A percentile compares a stretch with the other conserved stretches of the same genome.
These are phyloP conservation scores for Penicillium sp. DNA, from an alignment of 2,329 filamentous ascomycete species.

Conservation along the genomic window DNA sequence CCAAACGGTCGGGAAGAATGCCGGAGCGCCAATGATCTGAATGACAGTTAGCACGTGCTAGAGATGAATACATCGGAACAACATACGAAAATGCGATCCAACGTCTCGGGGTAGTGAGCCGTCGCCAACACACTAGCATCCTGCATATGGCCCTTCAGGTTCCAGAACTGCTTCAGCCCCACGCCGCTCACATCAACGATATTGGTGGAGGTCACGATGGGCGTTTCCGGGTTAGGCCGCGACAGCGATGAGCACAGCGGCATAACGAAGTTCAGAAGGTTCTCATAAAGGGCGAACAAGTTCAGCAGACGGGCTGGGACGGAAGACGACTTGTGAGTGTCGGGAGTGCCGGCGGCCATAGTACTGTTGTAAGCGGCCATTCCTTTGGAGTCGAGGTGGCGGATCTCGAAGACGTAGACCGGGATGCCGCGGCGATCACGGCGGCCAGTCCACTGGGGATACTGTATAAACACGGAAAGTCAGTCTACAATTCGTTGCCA, in stretches of 20 bases:
- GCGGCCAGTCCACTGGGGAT: constrained; percentile 92
- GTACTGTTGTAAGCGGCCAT: constrained; percentile 69
- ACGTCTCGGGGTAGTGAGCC: constrained; percentile 90
- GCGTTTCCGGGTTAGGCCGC: constrained; percentile 72
- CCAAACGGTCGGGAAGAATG: constrained; percentile 88
- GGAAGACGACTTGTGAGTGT: constrained; percentile 58
- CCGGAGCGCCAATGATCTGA: constrained; percentile 80
- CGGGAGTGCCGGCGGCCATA: constrained; percentile 46
- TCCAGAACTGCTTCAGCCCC: constrained; percentile 92
- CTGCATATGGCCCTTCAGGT: constrained; percentile 90
- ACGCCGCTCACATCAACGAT: constrained; percentile 91
- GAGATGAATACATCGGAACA: neutral
- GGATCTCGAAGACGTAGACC: constrained; percentile 86
- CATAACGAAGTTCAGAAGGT: constrained; percentile 81
- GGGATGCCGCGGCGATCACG: constrained; percentile 89
- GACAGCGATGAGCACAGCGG: constrained; percentile 79
- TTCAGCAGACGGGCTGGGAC: constrained; percentile 71
- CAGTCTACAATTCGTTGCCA: neutral
- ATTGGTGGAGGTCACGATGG: constrained; percentile 88
- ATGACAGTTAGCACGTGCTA: neutral
- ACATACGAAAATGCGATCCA: constrained; percentile 73
- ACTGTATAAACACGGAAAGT: constrained; percentile 52
- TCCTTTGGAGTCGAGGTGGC: constrained; percentile 76
- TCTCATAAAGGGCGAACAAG: constrained; percentile 91
- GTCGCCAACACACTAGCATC: constrained; percentile 84